phyloP scores from a whole-genome alignment of 352 stramenopile species.

The Globisporangium spinosum region DNA sequence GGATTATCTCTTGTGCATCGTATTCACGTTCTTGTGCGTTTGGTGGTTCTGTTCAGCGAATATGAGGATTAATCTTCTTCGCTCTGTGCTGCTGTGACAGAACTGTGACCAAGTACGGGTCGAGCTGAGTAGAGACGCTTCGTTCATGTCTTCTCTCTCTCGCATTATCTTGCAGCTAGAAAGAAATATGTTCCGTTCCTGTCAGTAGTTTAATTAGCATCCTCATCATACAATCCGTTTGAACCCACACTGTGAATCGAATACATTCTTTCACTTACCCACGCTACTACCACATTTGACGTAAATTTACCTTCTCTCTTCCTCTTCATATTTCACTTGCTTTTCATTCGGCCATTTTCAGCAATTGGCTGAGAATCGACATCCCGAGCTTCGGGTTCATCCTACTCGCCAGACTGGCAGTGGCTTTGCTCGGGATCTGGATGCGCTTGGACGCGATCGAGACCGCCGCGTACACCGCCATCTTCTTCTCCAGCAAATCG shows the following conservation, averaged over 20 bases:
- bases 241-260: constrained; percentile 2
- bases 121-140: constrained; percentile 1
- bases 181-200: background rate
- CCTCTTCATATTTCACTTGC: constrained; percentile 9
- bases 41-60: constrained; percentile 2
- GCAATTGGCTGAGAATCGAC: constrained; percentile 45
- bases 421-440: constrained; percentile 12
- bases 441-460: constrained; percentile 18
- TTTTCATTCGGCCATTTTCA: constrained; percentile 37
- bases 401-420: constrained; percentile 48
- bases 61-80: constrained; percentile 18
- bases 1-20: background rate
- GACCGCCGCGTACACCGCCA: constrained; percentile 47
- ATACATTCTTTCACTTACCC: background rate
- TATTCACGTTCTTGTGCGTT: constrained; percentile 14
- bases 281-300: background rate
- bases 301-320: constrained; percentile 6
- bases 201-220: constrained; percentile 12
- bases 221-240: background rate
- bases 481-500: constrained; percentile 51
- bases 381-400: constrained; percentile 68
- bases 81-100: constrained; percentile 15
- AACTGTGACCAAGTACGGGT: constrained; percentile 13
- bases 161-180: background rate
- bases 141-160: background rate